Percentiles rank a stretch among this genome's conserved stretches.
Evolutionary conservation across 1,284 basidiomycete genomes (phyloP).

Genomic region (Heterobasidion parviporum): DNA sequence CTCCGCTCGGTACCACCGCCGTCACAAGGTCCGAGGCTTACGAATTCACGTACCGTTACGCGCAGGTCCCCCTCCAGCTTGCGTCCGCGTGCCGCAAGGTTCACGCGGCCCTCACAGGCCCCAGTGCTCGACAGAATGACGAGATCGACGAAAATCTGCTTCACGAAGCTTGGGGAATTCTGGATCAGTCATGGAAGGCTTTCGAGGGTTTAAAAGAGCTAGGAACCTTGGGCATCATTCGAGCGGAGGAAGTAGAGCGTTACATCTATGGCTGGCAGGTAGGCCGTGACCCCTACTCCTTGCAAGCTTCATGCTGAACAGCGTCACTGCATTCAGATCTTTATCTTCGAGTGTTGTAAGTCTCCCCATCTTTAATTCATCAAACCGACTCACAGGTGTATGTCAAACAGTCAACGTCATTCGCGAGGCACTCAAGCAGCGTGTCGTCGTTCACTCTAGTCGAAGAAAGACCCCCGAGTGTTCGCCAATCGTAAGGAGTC

Average conservation of each 20-base stretch:
- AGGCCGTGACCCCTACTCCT: constrained; percentile 14
- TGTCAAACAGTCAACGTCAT: constrained; percentile 51
- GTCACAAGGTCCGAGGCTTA: constrained; percentile 28
- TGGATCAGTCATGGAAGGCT: constrained; percentile 76
- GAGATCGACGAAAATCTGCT: constrained; percentile 57
- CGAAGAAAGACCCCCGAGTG: constrained; percentile 16
- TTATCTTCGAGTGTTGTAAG: constrained; percentile 75
- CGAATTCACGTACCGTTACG: constrained; percentile 31
- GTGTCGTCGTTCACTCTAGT: constrained; percentile 23
- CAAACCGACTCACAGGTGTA: neutral
- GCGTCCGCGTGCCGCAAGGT: constrained; percentile 67
- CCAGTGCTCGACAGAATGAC: constrained; percentile 52
- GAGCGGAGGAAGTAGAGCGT: constrained; percentile 52
- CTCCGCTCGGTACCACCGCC: constrained; percentile 26
- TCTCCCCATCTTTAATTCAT: constrained; percentile 9
- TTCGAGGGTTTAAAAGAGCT: constrained; percentile 54
- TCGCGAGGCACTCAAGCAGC: constrained; percentile 54
- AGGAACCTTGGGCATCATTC: constrained; percentile 29
- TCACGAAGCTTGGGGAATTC: constrained; percentile 69
- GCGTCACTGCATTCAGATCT: constrained; percentile 38
- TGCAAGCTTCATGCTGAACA: constrained; percentile 6
- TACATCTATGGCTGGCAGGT: constrained; percentile 68
- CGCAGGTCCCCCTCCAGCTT: constrained; percentile 63
- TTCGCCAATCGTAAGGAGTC: constrained; percentile 11
- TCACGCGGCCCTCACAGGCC: constrained; percentile 67